phyloP scores from a whole-genome alignment of 129 eudicot genomes.

The Helianthus annuus region DNA sequence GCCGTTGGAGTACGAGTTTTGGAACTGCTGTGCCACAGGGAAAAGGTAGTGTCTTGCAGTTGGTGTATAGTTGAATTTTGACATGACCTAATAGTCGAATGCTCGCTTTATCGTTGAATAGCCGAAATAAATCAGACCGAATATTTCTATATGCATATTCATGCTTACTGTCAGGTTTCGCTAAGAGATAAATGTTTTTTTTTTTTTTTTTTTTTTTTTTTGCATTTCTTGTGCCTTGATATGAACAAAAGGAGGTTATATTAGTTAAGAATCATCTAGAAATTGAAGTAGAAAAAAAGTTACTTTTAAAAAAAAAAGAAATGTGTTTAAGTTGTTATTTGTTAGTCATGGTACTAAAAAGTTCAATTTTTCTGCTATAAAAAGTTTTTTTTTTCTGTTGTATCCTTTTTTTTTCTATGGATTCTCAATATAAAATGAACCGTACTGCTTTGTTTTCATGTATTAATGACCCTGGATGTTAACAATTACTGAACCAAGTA shows the following conservation, averaged over 20 bases:
- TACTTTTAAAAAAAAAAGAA: no score
- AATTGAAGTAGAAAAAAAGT: no score
- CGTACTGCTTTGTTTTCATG: neutral
- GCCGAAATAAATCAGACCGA: no score
- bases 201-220: no score
- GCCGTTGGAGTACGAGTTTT: conserved; percentile 94
- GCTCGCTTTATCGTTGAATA: neutral
- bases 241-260: no score
- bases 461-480: neutral
- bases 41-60: conserved; percentile 51
- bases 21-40: conserved; percentile 98
- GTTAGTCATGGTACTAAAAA: neutral
- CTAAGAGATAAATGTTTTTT: no score
- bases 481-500: conserved; percentile 1
- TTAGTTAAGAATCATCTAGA: no score
- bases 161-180: no score
- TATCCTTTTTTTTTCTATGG: neutral
- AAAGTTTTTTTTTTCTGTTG: neutral
- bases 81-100: neutral
- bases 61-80: neutral
- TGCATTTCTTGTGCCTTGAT: no score
- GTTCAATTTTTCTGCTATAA: neutral
- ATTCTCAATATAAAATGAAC: neutral
- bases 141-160: no score
- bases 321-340: neutral